A percentile compares a stretch with the other conserved stretches of the same genome.
phyloP scores from a whole-genome alignment of 2,329 filamentous ascomycete species.

The Chaetomiaceae sp. region DNA sequence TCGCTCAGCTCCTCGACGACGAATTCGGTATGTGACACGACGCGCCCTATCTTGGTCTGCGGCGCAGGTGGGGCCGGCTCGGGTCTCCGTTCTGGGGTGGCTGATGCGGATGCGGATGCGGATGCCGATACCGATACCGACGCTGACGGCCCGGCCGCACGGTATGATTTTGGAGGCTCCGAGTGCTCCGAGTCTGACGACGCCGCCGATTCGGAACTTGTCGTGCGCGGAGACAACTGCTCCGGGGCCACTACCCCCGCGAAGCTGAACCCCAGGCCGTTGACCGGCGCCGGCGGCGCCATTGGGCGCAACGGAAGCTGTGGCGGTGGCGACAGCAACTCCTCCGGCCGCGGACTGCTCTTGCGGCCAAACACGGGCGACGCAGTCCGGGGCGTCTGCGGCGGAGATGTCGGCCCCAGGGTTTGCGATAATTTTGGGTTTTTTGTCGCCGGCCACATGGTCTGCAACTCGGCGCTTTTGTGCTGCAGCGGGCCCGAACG shows the following conservation, averaged over 20 bases:
- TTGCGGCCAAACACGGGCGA: slow-evolving; percentile 29
- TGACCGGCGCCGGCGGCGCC: slow-evolving; percentile 27
- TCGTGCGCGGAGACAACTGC: slow-evolving; percentile 35
- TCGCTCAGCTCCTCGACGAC: slow-evolving; percentile 41
- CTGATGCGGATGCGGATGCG: slow-evolving; percentile 21
- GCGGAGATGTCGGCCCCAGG: slow-evolving; percentile 37
- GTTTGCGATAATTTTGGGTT: slow-evolving; percentile 30
- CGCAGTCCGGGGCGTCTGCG: slow-evolving; percentile 35
- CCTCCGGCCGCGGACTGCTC: slow-evolving; percentile 21
- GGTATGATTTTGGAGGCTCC: slow-evolving; percentile 12
- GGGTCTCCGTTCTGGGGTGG: slow-evolving; percentile 18
- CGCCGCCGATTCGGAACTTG: slow-evolving; percentile 26
- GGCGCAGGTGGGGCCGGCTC: slow-evolving; percentile 15
- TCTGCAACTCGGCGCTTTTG: slow-evolving; percentile 15
- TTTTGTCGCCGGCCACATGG: slow-evolving; percentile 34
- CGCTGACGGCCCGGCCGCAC: slow-evolving; percentile 18
- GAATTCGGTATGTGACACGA: slow-evolving; percentile 27
- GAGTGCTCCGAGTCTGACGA: slow-evolving; percentile 26
- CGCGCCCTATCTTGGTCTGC: slow-evolving; percentile 11
- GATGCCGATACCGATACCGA: slow-evolving; percentile 21
- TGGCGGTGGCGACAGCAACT: slow-evolving; percentile 18
- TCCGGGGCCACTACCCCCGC: slow-evolving; percentile 29
- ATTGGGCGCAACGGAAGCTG: slow-evolving; percentile 20
- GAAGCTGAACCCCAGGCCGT: slow-evolving; percentile 30
- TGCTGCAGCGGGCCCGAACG: slow-evolving; percentile 17